Conservation (phyloP, 345 rosid species). For the Eucalyptus grandis region DNA sequence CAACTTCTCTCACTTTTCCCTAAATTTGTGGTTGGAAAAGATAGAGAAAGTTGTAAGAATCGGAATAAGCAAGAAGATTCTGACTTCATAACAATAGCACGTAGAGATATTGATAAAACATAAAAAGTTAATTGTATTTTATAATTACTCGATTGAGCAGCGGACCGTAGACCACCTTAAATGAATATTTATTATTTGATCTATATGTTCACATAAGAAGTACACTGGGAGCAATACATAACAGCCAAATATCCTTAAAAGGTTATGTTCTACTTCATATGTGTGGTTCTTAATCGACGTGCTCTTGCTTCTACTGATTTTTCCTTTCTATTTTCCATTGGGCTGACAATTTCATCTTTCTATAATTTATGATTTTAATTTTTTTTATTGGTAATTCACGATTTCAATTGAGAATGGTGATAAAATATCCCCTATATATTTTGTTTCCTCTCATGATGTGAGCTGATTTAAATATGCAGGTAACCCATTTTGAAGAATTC, state of each 20-base stretch:
- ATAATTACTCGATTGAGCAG: no score
- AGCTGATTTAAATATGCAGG: background rate
- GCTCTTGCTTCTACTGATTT: background rate
- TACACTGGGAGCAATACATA: no score
- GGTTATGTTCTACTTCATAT: background rate
- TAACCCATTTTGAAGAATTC: background rate
- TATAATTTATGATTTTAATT: no score
- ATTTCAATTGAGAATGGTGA: background rate
- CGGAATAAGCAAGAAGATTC: background rate
- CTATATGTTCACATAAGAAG: no score
- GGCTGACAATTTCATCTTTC: background rate
- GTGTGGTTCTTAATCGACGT: background rate
- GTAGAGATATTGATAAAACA: no score
- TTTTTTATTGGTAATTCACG: background rate
- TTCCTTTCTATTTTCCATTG: background rate
- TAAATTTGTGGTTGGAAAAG: background rate
- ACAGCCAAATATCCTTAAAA: background rate
- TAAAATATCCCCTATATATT: background rate
- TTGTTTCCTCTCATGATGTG: background rate
- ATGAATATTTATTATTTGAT: no score
- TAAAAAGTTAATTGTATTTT: no score
- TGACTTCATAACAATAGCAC: background rate
- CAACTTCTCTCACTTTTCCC: background rate
- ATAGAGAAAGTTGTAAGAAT: background rate
- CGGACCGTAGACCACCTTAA: no score